Evolutionary conservation across 345 rosid species (phyloP), one percentile per base, ranked within the genome.

Genomic region (Clarkia xantiana): DNA sequence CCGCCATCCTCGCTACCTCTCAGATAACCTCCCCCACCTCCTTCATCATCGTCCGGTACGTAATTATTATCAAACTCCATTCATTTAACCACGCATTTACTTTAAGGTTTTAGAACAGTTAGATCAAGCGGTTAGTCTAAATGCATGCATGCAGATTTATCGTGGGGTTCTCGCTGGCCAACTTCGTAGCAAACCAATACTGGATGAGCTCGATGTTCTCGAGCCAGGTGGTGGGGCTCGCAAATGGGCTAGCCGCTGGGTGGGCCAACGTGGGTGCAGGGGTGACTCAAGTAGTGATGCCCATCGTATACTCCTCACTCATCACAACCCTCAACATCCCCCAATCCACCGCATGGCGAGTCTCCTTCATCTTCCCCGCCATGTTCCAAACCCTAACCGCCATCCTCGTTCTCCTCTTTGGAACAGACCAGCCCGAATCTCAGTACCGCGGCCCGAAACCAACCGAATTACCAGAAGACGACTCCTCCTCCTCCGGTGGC

Each of bases 171-270:
- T 83, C 67, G 0, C 54, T 87, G 6, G 90, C 85, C 16, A 87
- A 81, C 57, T 87, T 87, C 38, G 90, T 87, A 1, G 81, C 90
- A 1, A 87, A 77, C 58, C 96, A 87, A 64, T 87, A 69, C 64
- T 83, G 94, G 96, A 83, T 87, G 87, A 71, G 76, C 54, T 87
- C 87, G 54, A 77, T 87, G 85, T 87, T 83, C 66, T 77, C 96
- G 15, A 62, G 67, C 2, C 54, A 60, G 55, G 75, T 83, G 34
- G 81, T 83, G 10, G 96, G 90, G 3, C 71, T 79, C 1, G 94
- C 94, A 20, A 87, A 79, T 6, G 90, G 85, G 6, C 76, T 83
- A 44, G 62, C 96, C 0, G 90, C 87, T 0, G 90, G 94, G 0
- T 83, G 90, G 96, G 90, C 87, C 12, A 79, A 72, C 59, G 67